Percentiles rank a stretch among this genome's conserved stretches.
These are phyloP conservation scores for Bipolaris victoriae DNA, from an alignment of 2,329 filamentous ascomycete species.

Conservation along the genomic window DNA sequence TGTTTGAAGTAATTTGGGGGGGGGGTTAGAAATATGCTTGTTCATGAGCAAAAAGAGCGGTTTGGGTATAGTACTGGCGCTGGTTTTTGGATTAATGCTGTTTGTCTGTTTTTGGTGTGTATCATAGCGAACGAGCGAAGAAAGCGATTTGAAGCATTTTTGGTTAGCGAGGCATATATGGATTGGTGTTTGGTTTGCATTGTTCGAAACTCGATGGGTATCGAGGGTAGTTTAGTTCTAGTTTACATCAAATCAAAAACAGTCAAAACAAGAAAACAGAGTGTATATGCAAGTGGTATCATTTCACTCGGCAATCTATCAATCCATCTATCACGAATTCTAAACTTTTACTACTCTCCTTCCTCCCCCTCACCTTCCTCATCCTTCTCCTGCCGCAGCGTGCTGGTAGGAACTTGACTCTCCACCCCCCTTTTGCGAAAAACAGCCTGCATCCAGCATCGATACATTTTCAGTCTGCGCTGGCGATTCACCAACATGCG, in stretches of 20 bases:
- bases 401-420: constrained; percentile 44
- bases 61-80: no score
- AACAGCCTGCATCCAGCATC: constrained; percentile 90
- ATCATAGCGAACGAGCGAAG: no score
- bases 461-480: constrained; percentile 94
- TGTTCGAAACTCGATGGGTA: no score
- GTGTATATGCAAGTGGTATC: background rate
- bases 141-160: no score
- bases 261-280: background rate
- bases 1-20: no score
- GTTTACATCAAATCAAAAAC: background rate
- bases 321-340: background rate
- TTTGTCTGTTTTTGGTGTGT: no score
- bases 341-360: background rate
- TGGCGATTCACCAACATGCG: constrained; percentile 92
- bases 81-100: no score
- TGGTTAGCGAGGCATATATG: no score
- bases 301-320: background rate
- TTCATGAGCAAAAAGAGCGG: no score
- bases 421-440: constrained; percentile 66
- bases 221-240: no score
- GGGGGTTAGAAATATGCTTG: no score
- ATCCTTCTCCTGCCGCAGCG: constrained; percentile 38
- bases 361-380: constrained; percentile 1
- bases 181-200: no score